These are phyloP conservation scores for Angomonas deanei DNA, from an alignment of 208 protist species.

Conservation along the genomic window DNA sequence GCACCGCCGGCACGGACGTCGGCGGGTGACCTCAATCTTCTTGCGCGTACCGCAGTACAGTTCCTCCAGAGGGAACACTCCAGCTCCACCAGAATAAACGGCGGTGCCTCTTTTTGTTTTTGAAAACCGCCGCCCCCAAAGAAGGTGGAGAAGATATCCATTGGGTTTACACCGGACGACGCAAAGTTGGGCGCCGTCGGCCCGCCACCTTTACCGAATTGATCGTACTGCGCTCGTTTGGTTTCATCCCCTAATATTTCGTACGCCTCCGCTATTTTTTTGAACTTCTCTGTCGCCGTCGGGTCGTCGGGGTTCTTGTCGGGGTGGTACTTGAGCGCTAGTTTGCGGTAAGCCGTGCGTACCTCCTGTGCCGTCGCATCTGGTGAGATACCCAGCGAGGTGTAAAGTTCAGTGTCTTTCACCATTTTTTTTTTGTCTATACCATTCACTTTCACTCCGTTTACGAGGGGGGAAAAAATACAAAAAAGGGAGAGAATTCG, in stretches of 20 bases:
- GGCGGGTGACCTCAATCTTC: constrained; percentile 85
- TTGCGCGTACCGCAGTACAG: constrained; percentile 95
- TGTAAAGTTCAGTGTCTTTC: constrained; percentile 79
- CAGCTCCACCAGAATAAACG: constrained; percentile 87
- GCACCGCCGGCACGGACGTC: constrained; percentile 40
- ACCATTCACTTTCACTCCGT: neutral
- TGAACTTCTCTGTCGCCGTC: constrained; percentile 66
- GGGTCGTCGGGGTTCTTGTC: constrained; percentile 84
- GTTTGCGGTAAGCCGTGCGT: constrained; percentile 79
- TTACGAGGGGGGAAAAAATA: neutral
- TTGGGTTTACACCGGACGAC: constrained; percentile 82
- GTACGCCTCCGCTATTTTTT: constrained; percentile 91
- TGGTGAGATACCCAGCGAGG: constrained; percentile 62
- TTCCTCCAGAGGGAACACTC: constrained; percentile 93
- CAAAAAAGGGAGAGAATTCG: neutral
- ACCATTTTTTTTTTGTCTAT: constrained; percentile 35
- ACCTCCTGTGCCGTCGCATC: constrained; percentile 71
- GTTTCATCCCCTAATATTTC: constrained; percentile 90
- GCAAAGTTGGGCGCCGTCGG: constrained; percentile 35
- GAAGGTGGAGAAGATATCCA: constrained; percentile 81
- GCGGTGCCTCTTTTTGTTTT: constrained; percentile 66
- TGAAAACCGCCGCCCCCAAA: constrained; percentile 60
- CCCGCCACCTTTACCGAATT: constrained; percentile 45
- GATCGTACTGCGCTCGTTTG: constrained; percentile 93
- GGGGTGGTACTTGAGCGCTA: constrained; percentile 87